These are phyloP conservation scores for Exidia glandulosa DNA, from an alignment of 768 basidiomycete genomes.

Conservation along the genomic window DNA sequence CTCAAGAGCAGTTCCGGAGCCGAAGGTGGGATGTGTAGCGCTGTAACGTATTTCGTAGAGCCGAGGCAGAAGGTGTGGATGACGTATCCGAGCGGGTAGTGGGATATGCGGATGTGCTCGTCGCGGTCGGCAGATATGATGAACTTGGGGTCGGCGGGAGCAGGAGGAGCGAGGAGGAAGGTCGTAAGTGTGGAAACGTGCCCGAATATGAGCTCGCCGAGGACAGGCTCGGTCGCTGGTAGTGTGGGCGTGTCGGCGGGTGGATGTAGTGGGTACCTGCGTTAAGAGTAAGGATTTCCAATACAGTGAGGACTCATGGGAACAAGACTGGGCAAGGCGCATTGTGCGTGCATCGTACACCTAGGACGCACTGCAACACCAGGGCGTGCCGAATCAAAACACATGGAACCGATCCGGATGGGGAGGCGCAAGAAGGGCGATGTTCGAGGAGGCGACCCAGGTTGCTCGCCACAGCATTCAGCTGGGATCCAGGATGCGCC, in stretches of 20 bases:
- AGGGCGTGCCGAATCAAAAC: no score
- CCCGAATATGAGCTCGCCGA: constrained; percentile 66
- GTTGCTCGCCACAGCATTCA: no score
- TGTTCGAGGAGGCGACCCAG: background rate
- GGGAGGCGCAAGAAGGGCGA: background rate
- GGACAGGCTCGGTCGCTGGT: constrained; percentile 13
- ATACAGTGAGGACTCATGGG: background rate
- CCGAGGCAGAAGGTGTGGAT: constrained; percentile 86
- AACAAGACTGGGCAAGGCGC: background rate
- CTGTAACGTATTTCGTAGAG: constrained; percentile 64
- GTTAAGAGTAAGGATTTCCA: no score
- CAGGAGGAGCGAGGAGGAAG: constrained; percentile 52
- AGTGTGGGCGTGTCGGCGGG: constrained; percentile 12
- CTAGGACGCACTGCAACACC: background rate
- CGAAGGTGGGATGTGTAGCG: constrained; percentile 55
- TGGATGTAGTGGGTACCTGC: constrained; percentile 51
- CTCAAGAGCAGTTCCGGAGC: constrained; percentile 50
- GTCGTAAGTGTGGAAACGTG: constrained; percentile 80
- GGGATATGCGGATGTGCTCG: constrained; percentile 87
- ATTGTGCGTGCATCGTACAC: background rate
- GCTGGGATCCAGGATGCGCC: background rate
- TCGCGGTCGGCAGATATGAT: constrained; percentile 90
- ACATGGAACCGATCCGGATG: background rate
- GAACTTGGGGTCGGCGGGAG: constrained; percentile 52
- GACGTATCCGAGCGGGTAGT: constrained; percentile 76